Evolutionary conservation across 345 rosid species (phyloP), one percentile per base, ranked within the genome.

Genomic region (Hirschfeldia incana): DNA sequence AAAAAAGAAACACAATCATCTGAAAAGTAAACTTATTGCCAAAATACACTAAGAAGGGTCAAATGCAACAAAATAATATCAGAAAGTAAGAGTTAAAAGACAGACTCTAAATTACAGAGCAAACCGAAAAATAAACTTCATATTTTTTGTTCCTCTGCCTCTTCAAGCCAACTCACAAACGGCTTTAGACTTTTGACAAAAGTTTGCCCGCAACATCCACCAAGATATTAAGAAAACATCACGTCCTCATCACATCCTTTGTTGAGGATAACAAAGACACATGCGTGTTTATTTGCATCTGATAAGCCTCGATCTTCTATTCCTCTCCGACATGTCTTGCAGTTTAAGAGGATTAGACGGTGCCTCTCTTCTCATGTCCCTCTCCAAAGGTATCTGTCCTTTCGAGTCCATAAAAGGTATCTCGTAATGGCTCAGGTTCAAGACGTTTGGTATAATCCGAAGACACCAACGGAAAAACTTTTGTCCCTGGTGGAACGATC

Each of bases 141-240:
- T 36, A 36, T 7, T 36, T 36, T 95, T 98, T 84, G 97, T 83
- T 96, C 99, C 81, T 96, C 99, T 0, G 99, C 99, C 80, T 90
- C 99, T 76, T 96, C 98, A 83, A 96, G 94, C 99, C 98, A 96
- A 5, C 85, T 92, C 79, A 96, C 97, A 60, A 92, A 92, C n/a
- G 94, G 93, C 86, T 93, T 97, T 69, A 96, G 39, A 39, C 97
- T 87, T 85, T 92, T 96, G 83, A 96, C 98, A 85, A 96, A 93
- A 77, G 79, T 87, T 91, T 93, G 94, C 88, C 98, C 93, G 76
- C 16, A 68, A 27, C 70, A 67, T 44, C n/a, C 51, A 44, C 51
- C 51, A 8, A 39, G 55, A 66, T 8, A 49, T 3, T 11, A 5
- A n/a, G 15, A 8, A 15, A 59, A 37, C 53, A 65, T 65, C 27